A percentile compares a stretch with the other conserved stretches of the same genome.
Evolutionary conservation across 495 filamentous ascomycete species (phyloP).

Genomic region (Aspergillus asperescens): DNA sequence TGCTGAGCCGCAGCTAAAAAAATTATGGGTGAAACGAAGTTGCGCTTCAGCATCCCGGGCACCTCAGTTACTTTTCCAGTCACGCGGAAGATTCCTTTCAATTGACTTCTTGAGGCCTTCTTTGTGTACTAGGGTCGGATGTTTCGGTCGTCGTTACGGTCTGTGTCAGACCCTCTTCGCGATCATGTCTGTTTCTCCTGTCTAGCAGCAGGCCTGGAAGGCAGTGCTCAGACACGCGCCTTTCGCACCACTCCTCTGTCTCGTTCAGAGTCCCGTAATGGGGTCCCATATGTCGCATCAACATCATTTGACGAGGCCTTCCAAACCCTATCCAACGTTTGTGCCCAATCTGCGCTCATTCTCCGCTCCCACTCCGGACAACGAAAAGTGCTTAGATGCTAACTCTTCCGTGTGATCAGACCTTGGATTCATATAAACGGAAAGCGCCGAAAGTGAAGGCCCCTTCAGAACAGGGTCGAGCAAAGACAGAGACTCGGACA

Average conservation of each 20-base stretch:
- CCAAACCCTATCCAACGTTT: not conserved
- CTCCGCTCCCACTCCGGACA: not conserved
- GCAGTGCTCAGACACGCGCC: conserved; percentile 23
- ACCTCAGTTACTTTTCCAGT: not conserved
- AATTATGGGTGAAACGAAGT: not conserved
- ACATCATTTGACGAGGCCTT: not conserved
- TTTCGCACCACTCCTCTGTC: conserved; percentile 23
- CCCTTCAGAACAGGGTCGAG: not conserved
- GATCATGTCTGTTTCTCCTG: conserved; percentile 38
- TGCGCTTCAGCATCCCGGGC: not conserved
- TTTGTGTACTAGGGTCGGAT: conserved; percentile 24
- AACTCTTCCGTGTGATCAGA: not conserved
- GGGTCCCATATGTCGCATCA: not conserved
- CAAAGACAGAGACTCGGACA: not conserved
- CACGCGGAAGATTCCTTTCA: not conserved
- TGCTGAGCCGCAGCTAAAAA: not conserved
- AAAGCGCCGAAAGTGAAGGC: not conserved
- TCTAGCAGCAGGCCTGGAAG: conserved; percentile 25
- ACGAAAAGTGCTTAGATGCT: not conserved
- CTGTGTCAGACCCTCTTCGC: conserved; percentile 36
- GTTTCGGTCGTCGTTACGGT: conserved; percentile 40
- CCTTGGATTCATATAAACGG: not conserved
- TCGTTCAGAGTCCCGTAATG: not conserved
- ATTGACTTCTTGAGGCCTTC: conserved; percentile 7
- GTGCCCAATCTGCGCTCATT: not conserved